phyloP scores from a whole-genome alignment of 805 yeast genomes.

The Ogataea pilisensis region DNA sequence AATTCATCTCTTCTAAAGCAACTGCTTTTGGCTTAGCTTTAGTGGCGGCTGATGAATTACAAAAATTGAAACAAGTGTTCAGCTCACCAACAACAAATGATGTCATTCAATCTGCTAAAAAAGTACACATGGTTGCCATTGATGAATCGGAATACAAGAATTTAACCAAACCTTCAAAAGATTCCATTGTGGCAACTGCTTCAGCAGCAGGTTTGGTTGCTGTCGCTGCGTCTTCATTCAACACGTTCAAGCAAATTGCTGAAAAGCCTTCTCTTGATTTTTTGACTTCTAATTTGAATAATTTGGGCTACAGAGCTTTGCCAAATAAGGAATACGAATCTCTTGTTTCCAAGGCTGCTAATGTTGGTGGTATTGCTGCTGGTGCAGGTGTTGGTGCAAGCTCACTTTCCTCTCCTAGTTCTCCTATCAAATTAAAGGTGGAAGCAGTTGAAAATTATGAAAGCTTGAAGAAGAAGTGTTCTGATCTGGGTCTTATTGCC shows the following conservation, averaged over 20 bases:
- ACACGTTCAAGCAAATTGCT: conserved; percentile 13
- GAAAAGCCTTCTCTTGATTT: conserved; percentile 27
- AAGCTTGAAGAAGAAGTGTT: conserved; percentile 22
- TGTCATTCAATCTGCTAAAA: conserved; percentile 25
- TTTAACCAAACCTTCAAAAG: conserved; percentile 4
- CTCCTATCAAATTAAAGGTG: conserved; percentile 10
- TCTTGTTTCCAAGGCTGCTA: conserved; percentile 9
- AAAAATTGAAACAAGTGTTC: background rate
- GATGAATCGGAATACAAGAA: conserved; percentile 10
- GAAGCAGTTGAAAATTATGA: conserved; percentile 21
- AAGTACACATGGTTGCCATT: conserved; percentile 35
- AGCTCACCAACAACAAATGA: conserved; percentile 6
- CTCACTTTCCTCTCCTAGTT: no score
- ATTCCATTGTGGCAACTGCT: conserved; percentile 24
- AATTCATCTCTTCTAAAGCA: background rate
- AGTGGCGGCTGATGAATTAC: background rate
- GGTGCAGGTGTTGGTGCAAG: background rate
- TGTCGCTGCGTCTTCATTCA: conserved; percentile 28
- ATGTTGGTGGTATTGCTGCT: conserved; percentile 1
- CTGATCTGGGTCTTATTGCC: conserved; percentile 24
- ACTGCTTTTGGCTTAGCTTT: background rate
- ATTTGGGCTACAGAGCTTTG: conserved; percentile 25
- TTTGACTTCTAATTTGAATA: conserved; percentile 18
- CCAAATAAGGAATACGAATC: conserved; percentile 20
- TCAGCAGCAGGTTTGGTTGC: conserved; percentile 33